phyloP scores from a whole-genome alignment of 2,329 filamentous ascomycete genomes.

The Ilyonectria robusta region DNA sequence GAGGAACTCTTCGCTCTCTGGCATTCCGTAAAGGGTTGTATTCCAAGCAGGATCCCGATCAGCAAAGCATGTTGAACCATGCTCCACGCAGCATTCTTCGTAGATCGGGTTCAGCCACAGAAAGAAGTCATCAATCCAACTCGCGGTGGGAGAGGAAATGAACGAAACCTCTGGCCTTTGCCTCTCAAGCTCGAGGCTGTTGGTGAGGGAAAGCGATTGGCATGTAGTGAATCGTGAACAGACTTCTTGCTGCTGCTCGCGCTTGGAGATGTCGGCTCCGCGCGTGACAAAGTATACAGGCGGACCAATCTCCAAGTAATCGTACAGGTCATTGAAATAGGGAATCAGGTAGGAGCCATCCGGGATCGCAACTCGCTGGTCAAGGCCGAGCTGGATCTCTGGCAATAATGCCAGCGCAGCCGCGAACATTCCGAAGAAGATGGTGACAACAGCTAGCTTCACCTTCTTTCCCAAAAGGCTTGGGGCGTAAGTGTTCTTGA shows the following conservation, averaged over 20 bases:
- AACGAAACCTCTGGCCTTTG: conserved; percentile 91
- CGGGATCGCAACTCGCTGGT: conserved; percentile 94
- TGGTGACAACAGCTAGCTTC: conserved; percentile 81
- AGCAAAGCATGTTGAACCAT: conserved; percentile 82
- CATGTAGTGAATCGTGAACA: conserved; percentile 95
- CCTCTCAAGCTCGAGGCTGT: conserved; percentile 93
- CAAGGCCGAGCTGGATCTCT: conserved; percentile 86
- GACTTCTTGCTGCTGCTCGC: conserved; percentile 84
- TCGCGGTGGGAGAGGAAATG: conserved; percentile 89
- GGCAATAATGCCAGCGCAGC: conserved; percentile 89
- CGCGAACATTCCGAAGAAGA: conserved; percentile 91
- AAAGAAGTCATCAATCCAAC: conserved; percentile 98
- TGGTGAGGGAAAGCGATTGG: conserved; percentile 85
- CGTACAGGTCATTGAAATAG: conserved; percentile 96
- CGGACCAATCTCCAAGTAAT: conserved; percentile 91
- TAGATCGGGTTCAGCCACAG: conserved; percentile 92
- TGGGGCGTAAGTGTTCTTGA: conserved; percentile 91
- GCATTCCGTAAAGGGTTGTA: conserved; percentile 90
- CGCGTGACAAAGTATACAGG: conserved; percentile 97
- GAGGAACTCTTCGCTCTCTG: conserved; percentile 91
- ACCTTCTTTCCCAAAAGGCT: conserved; percentile 83
- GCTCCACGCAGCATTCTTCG: conserved; percentile 80
- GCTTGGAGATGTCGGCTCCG: conserved; percentile 82
- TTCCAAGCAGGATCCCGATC: conserved; percentile 88
- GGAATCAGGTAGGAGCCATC: conserved; percentile 94